Evolutionary conservation across 2,329 filamentous ascomycete species (phyloP).

Genomic region (Colletotrichum falcatum): DNA sequence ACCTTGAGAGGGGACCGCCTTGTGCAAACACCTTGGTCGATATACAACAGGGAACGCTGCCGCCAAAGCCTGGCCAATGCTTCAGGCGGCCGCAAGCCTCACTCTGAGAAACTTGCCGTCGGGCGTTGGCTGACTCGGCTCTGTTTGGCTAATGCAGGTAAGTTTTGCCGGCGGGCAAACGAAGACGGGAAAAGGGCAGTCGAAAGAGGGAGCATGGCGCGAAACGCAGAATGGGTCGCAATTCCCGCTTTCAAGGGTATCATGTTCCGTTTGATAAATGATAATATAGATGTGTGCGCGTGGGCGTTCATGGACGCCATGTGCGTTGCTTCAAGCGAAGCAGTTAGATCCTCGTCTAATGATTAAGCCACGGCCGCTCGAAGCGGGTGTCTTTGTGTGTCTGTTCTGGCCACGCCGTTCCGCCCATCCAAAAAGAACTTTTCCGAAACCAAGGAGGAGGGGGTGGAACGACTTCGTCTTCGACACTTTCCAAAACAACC

Average conservation of each 20-base stretch:
- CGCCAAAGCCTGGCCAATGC: neutral
- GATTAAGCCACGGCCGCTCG: neutral
- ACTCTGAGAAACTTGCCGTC: neutral
- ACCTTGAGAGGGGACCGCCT: too few species aligned
- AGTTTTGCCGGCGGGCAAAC: neutral
- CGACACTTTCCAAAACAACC: neutral
- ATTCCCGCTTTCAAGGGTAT: neutral
- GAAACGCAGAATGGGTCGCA: neutral
- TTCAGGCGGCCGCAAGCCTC: neutral
- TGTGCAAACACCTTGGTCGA: too few species aligned
- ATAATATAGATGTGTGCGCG: neutral
- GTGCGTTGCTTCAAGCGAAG: neutral
- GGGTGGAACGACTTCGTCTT: neutral
- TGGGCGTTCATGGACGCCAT: neutral
- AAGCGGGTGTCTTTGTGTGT: neutral
- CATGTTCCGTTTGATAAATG: neutral
- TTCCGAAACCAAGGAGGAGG: neutral
- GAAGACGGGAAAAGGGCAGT: too few species aligned
- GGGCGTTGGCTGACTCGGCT: neutral
- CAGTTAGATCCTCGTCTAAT: neutral
- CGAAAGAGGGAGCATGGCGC: neutral
- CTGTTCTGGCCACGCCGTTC: neutral
- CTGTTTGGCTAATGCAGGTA: neutral
- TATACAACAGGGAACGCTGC: neutral
- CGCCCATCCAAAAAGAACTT: neutral